Evolutionary conservation across 2,329 filamentous ascomycete genomes (phyloP).

Genomic region (Claviceps africana): DNA sequence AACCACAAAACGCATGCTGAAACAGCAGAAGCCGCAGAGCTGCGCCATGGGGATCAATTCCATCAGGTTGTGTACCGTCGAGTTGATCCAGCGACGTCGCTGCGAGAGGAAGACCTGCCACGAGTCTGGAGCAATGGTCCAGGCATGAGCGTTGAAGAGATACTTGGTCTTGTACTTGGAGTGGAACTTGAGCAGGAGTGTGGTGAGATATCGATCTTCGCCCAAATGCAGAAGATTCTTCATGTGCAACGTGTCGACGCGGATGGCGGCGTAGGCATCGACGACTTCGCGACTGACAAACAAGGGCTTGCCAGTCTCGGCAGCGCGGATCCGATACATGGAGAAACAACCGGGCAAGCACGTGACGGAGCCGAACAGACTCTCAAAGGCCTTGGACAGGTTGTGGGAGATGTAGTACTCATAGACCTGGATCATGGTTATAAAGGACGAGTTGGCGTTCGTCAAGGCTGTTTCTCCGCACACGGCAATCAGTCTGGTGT

Average conservation of each 20-base stretch:
- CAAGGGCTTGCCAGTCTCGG: constrained; percentile 86
- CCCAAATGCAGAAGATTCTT: constrained; percentile 95
- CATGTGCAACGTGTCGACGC: constrained; percentile 95
- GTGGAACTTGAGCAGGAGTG: constrained; percentile 82
- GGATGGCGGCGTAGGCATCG: constrained; percentile 77
- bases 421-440: constrained; percentile 99
- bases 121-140: constrained; percentile 91
- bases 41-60: constrained; percentile 88
- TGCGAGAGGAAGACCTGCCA: constrained; percentile 94
- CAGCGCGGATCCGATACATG: constrained; percentile 94
- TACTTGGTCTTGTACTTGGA: constrained; percentile 97
- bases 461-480: constrained; percentile 90
- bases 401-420: constrained; percentile 99
- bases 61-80: constrained; percentile 92
- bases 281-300: constrained; percentile 92
- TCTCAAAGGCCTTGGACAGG: constrained; percentile 91
- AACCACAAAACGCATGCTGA: constrained; percentile 97
- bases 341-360: constrained; percentile 97
- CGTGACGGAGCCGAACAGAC: constrained; percentile 90
- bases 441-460: constrained; percentile 83
- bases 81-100: constrained; percentile 99
- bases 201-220: constrained; percentile 95
- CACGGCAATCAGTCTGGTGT: constrained; percentile 83
- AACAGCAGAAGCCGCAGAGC: constrained; percentile 98
- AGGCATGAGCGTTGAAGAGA: constrained; percentile 79